phyloP scores from a whole-genome alignment of 441 rosid genomes.

The Jatropha multifida region DNA sequence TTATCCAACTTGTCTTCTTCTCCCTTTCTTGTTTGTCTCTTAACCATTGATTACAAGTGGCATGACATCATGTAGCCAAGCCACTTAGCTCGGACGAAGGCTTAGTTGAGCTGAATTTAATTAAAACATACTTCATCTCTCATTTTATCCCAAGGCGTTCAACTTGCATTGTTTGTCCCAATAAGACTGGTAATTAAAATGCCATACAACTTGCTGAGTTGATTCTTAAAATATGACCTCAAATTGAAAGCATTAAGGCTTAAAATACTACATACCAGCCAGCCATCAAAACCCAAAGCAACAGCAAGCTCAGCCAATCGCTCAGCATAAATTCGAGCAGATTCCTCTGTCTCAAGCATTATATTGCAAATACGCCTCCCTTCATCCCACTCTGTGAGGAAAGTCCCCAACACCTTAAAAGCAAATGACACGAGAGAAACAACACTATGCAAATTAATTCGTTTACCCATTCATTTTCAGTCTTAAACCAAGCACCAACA shows the following conservation, averaged over 20 bases:
- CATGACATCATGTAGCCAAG: background rate
- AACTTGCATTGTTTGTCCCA: background rate
- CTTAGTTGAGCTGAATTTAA: background rate
- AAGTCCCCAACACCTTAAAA: conserved; percentile 80
- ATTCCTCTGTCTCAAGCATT: conserved; percentile 65
- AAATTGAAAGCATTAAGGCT: background rate
- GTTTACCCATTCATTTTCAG: background rate
- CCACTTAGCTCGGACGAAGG: background rate
- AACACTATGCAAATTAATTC: conserved; percentile 11
- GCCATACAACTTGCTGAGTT: background rate
- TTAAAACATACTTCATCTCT: background rate
- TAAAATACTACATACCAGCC: conserved; percentile 58
- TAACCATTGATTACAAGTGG: no score
- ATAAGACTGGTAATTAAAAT: background rate
- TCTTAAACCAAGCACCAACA: background rate
- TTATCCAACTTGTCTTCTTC: no score
- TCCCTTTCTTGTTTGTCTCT: no score
- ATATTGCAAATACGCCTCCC: conserved; percentile 53
- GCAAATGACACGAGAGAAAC: conserved; percentile 23
- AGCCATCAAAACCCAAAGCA: conserved; percentile 81
- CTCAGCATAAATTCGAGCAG: conserved; percentile 68
- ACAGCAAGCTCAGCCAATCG: conserved; percentile 67
- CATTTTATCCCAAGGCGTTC: no score
- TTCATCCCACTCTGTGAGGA: conserved; percentile 81
- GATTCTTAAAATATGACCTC: background rate